Evolutionary conservation across 352 stramenopile species (phyloP).

Genomic region (Pythium aphanidermatum): DNA sequence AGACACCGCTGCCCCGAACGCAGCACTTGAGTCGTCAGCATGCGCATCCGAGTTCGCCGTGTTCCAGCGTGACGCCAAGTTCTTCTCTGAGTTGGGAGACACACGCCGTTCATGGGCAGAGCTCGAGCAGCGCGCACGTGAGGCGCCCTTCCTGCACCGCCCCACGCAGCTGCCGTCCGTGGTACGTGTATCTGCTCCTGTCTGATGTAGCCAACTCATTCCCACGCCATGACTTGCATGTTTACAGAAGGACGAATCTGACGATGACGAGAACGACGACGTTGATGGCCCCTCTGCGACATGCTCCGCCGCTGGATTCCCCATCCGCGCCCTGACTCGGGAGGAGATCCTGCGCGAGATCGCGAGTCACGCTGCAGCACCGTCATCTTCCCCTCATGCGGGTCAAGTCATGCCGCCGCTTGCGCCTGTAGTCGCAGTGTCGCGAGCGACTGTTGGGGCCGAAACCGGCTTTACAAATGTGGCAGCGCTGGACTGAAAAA

Average conservation of each 20-base stretch:
- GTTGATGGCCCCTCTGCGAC: conserved; percentile 3
- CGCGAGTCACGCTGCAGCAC: background rate
- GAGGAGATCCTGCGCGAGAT: conserved; percentile 52
- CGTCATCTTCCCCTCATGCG: background rate
- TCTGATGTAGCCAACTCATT: background rate
- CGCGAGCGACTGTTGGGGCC: background rate
- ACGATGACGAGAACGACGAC: conserved; percentile 7
- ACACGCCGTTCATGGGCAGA: conserved; percentile 54
- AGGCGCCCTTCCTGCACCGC: conserved; percentile 35
- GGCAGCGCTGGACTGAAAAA: conserved; percentile 31
- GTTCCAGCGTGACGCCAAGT: conserved; percentile 18
- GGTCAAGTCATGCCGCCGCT: background rate
- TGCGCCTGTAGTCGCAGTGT: background rate
- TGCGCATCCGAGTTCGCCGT: conserved; percentile 1
- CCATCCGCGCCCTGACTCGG: conserved; percentile 40
- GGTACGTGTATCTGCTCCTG: conserved; percentile 10
- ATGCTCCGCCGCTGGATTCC: conserved; percentile 4
- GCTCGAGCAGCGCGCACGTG: conserved; percentile 47
- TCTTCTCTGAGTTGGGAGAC: conserved; percentile 34
- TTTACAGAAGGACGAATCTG: conserved; percentile 1
- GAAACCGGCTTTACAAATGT: conserved; percentile 27
- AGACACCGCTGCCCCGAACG: too few species aligned
- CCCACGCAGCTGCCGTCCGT: conserved; percentile 49
- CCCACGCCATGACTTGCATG: background rate
- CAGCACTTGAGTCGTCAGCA: too few species aligned